phyloP scores from a whole-genome alignment of 306 rosid genomes.

The Benincasa hispida region DNA sequence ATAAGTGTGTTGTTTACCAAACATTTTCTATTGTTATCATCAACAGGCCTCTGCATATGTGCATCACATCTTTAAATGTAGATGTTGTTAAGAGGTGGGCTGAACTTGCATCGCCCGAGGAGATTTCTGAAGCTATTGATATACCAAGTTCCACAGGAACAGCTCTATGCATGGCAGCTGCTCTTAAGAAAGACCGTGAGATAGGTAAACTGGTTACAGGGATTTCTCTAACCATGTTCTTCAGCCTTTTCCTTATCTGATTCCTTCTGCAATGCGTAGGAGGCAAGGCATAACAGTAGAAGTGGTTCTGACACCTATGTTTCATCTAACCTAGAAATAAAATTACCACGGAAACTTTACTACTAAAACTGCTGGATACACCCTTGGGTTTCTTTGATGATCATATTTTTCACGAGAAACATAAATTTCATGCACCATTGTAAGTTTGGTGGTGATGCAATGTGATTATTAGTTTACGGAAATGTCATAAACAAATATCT shows the following conservation, averaged over 20 bases:
- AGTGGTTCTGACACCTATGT: not conserved
- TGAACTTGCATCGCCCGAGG: conserved; percentile 70
- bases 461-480: not conserved
- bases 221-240: not conserved
- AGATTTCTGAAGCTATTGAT: conserved; percentile 82
- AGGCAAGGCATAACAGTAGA: not conserved
- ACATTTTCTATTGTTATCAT: not conserved
- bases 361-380: not conserved
- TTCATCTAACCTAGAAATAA: not conserved
- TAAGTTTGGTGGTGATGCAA: not conserved
- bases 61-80: conserved; percentile 92
- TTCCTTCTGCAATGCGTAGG: not conserved
- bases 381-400: not conserved
- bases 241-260: not conserved
- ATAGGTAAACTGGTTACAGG: conserved; percentile 38
- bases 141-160: conserved; percentile 75
- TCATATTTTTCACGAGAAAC: not conserved
- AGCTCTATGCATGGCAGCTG: conserved; percentile 97
- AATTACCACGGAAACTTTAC: not conserved
- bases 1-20: conserved; percentile 5
- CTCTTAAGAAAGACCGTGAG: conserved; percentile 90
- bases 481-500: not conserved
- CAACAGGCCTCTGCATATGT: conserved; percentile 90
- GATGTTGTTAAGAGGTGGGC: conserved; percentile 95
- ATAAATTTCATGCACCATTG: not conserved